Percentiles rank a stretch among this genome's conserved stretches.
phyloP scores from a whole-genome alignment of 352 stramenopile species.

The Pythium angustatum region DNA sequence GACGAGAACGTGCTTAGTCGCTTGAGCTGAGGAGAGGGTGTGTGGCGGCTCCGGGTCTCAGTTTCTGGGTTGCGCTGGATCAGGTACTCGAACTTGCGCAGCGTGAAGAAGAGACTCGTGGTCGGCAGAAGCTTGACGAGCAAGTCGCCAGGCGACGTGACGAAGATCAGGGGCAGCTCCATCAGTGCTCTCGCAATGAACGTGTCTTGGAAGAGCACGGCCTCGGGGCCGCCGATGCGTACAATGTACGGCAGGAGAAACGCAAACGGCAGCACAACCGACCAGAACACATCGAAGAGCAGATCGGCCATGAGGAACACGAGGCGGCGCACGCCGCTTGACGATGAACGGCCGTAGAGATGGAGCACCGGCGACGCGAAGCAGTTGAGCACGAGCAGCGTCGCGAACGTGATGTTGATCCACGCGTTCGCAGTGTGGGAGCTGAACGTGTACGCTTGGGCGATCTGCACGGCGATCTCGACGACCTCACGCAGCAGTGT shows the following conservation, averaged over 20 bases:
- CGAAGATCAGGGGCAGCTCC: constrained; percentile 24
- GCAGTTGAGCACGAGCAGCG: background rate
- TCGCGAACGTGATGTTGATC: background rate
- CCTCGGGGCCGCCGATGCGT: constrained; percentile 11
- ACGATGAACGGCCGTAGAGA: background rate
- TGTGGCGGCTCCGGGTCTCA: no score
- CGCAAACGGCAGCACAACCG: constrained; percentile 25
- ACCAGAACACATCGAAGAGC: constrained; percentile 27
- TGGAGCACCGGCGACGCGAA: background rate
- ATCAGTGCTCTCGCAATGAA: constrained; percentile 28
- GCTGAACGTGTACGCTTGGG: background rate
- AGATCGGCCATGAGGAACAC: constrained; percentile 25
- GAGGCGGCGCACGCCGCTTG: constrained; percentile 5
- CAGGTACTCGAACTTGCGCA: no score
- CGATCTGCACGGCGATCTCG: constrained; percentile 28
- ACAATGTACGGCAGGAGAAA: background rate
- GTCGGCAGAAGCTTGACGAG: constrained; percentile 26
- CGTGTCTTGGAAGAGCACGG: constrained; percentile 27
- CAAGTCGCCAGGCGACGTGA: constrained; percentile 19
- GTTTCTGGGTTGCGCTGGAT: no score
- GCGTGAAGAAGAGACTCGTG: constrained; percentile 21
- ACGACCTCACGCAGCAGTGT: constrained; percentile 26
- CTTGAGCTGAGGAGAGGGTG: no score
- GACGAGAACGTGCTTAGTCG: no score
- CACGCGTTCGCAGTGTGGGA: background rate